phyloP scores from a whole-genome alignment of 345 rosid genomes.

The Eucalyptus pauciflora region DNA sequence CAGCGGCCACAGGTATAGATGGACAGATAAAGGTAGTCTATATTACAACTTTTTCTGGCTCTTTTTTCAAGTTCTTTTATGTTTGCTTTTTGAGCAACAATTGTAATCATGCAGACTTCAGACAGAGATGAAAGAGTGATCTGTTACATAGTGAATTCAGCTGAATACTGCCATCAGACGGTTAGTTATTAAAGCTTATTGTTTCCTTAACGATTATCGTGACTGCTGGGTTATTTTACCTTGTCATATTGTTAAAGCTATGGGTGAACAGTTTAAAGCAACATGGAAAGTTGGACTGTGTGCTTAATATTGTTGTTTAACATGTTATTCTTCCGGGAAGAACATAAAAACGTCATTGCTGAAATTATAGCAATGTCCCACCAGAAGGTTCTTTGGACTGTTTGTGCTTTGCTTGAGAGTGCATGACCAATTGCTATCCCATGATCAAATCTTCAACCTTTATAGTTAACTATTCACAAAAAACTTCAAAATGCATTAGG shows the following conservation, averaged over 20 bases:
- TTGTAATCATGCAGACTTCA: constrained; percentile 46
- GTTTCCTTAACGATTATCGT: background rate
- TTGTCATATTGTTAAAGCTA: background rate
- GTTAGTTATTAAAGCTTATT: constrained; percentile 23
- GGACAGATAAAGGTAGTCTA: constrained; percentile 81
- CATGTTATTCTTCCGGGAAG: background rate
- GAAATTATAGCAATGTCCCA: background rate
- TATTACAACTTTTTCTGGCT: background rate
- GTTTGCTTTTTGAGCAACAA: background rate
- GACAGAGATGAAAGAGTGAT: constrained; percentile 93
- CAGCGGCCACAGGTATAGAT: constrained; percentile 98
- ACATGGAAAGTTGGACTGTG: background rate
- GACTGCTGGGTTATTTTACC: background rate
- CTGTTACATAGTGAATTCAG: constrained; percentile 90
- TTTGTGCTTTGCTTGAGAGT: background rate
- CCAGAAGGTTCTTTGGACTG: background rate
- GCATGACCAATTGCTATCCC: background rate
- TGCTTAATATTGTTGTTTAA: background rate
- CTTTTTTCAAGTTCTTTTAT: background rate
- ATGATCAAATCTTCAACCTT: background rate
- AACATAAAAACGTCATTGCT: background rate
- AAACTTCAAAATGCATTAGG: background rate
- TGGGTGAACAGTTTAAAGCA: background rate
- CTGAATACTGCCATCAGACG: constrained; percentile 92
- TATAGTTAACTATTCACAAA: background rate